Evolutionary conservation across 352 stramenopile species (phyloP).

Genomic region (Aphanomyces cochlioides): DNA sequence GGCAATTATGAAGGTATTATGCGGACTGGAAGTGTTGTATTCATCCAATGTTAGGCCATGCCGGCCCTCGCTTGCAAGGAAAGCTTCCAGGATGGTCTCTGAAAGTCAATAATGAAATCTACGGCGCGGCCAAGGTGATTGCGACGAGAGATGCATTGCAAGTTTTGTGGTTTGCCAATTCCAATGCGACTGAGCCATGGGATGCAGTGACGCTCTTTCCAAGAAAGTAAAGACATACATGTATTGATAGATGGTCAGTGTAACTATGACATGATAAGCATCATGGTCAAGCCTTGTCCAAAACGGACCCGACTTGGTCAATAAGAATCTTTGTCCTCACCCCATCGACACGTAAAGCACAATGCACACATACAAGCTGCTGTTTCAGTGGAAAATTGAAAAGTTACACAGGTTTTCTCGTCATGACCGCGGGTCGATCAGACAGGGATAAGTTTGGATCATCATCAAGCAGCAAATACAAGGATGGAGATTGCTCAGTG

Average conservation of each 20-base stretch:
- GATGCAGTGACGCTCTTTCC: conserved; percentile 5
- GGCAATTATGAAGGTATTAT: conserved; percentile 20
- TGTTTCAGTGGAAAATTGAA: conserved; percentile 25
- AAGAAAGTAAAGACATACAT: neutral
- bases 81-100: neutral
- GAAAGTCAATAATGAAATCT: conserved; percentile 4
- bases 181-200: neutral
- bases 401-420: conserved; percentile 30
- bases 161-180: conserved; percentile 1
- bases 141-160: neutral
- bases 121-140: conserved; percentile 7
- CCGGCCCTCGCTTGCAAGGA: neutral
- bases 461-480: conserved; percentile 1
- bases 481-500: conserved; percentile 19
- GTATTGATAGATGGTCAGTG: conserved; percentile 25
- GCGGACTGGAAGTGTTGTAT: neutral
- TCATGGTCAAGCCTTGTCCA: conserved; percentile 26
- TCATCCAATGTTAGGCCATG: neutral
- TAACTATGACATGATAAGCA: conserved; percentile 33
- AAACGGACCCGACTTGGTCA: conserved; percentile 27
- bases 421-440: conserved; percentile 28
- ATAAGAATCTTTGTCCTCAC: conserved; percentile 28
- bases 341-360: conserved; percentile 1
- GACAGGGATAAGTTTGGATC: conserved; percentile 31
- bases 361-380: neutral